A percentile compares a stretch with the other conserved stretches of the same genome.
phyloP scores from a whole-genome alignment of 148 eudicot genomes.

The Rhododendron griersonianum region DNA sequence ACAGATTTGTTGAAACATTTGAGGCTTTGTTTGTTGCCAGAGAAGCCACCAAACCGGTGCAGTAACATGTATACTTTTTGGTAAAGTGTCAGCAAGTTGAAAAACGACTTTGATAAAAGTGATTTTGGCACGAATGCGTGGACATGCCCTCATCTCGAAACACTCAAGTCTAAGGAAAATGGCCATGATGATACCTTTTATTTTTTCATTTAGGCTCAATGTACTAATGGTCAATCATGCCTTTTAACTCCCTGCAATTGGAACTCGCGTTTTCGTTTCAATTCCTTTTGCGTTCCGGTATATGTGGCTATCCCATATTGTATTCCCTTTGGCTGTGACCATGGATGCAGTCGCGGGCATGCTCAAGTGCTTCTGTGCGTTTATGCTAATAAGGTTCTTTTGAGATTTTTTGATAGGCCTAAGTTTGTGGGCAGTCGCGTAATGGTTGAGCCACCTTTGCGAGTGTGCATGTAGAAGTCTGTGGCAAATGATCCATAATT shows the following conservation, averaged over 20 bases:
- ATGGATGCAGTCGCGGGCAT: background rate
- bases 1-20: background rate
- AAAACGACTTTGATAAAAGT: background rate
- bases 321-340: background rate
- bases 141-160: background rate
- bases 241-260: background rate
- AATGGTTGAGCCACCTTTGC: background rate
- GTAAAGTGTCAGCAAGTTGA: background rate
- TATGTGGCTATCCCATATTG: background rate
- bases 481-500: background rate
- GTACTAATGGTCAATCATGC: background rate
- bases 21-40: background rate
- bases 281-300: background rate
- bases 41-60: background rate
- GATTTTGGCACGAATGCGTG: background rate
- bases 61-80: background rate
- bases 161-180: background rate
- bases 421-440: background rate
- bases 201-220: background rate
- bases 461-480: background rate
- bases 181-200: background rate
- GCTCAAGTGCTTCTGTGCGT: background rate
- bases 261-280: background rate
- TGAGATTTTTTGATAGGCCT: background rate
- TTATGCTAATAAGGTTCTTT: background rate